These are phyloP conservation scores for Fraxinus xanthoxyloides DNA, from an alignment of 305 asterid species.

Conservation along the genomic window DNA sequence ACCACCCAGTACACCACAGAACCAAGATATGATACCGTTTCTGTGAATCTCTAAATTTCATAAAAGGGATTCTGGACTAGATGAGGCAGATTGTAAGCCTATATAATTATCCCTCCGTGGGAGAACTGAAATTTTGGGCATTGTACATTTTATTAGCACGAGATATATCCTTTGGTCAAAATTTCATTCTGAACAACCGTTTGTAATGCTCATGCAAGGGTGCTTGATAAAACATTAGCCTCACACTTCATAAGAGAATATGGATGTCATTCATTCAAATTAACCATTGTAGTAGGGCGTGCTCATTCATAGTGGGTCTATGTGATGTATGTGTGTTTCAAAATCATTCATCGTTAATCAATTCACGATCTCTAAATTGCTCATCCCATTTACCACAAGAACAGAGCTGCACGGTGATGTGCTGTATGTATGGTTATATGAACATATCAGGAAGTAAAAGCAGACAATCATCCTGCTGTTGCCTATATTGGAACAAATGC, in stretches of 20 bases:
- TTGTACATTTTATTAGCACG: not conserved
- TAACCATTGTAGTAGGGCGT: not conserved
- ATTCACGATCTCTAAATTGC: slow-evolving; percentile 14
- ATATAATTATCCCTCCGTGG: not conserved
- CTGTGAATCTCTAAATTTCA: not conserved
- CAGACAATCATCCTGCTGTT: not conserved
- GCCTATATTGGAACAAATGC: not conserved
- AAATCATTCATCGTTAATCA: not conserved
- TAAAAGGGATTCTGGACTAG: not conserved
- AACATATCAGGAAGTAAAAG: not conserved
- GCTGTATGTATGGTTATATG: not conserved
- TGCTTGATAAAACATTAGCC: not conserved
- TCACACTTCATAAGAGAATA: not conserved
- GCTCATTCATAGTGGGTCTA: not conserved
- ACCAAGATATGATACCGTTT: not conserved
- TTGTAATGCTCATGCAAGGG: not conserved
- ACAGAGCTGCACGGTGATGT: slow-evolving; percentile 6
- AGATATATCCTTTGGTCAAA: not conserved
- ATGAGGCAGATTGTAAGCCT: not conserved
- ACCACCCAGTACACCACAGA: not conserved
- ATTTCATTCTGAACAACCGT: not conserved
- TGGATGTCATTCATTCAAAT: not conserved
- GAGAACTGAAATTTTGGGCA: not conserved
- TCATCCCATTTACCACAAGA: not conserved
- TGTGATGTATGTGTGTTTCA: not conserved